A percentile compares a stretch with the other conserved stretches of the same genome.
These are phyloP conservation scores for Urostyla sp. DNA, from an alignment of 73 alveolate species.

Conservation along the genomic window DNA sequence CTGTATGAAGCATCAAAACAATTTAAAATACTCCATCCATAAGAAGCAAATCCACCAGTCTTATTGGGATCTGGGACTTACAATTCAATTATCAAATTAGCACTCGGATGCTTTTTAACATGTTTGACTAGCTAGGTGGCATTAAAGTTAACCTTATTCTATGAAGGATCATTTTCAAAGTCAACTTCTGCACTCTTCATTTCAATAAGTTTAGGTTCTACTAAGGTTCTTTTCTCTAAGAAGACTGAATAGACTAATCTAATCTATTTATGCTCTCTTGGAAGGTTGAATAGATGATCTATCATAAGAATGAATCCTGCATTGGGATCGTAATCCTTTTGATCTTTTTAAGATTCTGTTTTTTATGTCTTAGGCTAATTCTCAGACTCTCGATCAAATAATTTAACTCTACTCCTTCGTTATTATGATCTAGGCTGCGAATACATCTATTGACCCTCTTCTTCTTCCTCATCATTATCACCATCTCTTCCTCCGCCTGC, in stretches of 20 bases:
- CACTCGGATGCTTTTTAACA: constrained; percentile 81
- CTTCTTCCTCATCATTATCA: not conserved
- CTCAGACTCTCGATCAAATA: not conserved
- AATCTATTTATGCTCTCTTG: constrained; percentile 69
- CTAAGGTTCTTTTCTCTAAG: constrained; percentile 47
- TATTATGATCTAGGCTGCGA: not conserved
- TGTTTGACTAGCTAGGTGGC: constrained; percentile 65
- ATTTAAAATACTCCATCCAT: constrained; percentile 89
- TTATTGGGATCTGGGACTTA: constrained; percentile 75
- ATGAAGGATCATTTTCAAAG: constrained; percentile 66
- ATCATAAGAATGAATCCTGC: constrained; percentile 73
- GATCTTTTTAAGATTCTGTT: not conserved
- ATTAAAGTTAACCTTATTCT: constrained; percentile 73
- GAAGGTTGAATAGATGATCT: constrained; percentile 76
- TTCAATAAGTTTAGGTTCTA: constrained; percentile 78
- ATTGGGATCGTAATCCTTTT: constrained; percentile 53
- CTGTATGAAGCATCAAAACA: constrained; percentile 75
- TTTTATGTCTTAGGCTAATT: not conserved
- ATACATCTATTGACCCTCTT: constrained; percentile 4
- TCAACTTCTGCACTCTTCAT: constrained; percentile 74
- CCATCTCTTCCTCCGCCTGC: constrained; percentile 49
- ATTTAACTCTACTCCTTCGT: not conserved
- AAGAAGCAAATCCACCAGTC: constrained; percentile 55
- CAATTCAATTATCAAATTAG: constrained; percentile 80
- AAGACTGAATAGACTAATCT: constrained; percentile 38